Percentiles rank a stretch among this genome's conserved stretches.
phyloP scores from a whole-genome alignment of 305 asterid genomes.

The Ruellia speciosa region DNA sequence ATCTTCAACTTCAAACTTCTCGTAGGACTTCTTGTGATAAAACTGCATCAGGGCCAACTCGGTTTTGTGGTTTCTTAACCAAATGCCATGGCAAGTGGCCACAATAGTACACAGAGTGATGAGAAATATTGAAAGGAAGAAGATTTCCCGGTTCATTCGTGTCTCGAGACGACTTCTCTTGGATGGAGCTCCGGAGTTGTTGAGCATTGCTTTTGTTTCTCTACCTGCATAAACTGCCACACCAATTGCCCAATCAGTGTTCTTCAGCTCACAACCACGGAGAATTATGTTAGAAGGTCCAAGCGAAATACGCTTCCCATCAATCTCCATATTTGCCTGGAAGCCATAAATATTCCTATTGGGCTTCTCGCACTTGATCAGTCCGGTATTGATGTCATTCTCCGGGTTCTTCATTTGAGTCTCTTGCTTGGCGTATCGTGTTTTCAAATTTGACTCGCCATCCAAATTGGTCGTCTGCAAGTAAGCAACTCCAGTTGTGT shows the following conservation, averaged over 20 bases:
- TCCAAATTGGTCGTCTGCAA: slow-evolving; percentile 70
- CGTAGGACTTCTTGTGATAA: slow-evolving; percentile 47
- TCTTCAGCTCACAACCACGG: slow-evolving; percentile 75
- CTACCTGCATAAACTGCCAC: slow-evolving; percentile 62
- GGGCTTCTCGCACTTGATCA: slow-evolving; percentile 70
- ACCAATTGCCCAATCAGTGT: slow-evolving; percentile 64
- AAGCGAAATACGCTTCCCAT: slow-evolving; percentile 60
- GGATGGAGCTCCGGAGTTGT: slow-evolving; percentile 78
- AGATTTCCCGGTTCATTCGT: slow-evolving; percentile 60
- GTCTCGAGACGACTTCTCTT: slow-evolving; percentile 69
- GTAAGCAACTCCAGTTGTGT: slow-evolving; percentile 66
- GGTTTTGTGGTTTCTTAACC: slow-evolving; percentile 53
- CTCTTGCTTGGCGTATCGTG: slow-evolving; percentile 77
- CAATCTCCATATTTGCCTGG: slow-evolving; percentile 62
- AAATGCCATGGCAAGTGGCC: slow-evolving; percentile 50
- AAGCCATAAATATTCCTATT: slow-evolving; percentile 71
- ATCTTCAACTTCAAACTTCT: slow-evolving; percentile 27
- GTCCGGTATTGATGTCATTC: slow-evolving; percentile 33
- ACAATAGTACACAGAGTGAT: slow-evolving; percentile 45
- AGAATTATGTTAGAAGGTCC: slow-evolving; percentile 70
- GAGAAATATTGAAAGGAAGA: slow-evolving; percentile 53
- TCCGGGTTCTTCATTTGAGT: slow-evolving; percentile 44
- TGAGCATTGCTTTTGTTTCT: slow-evolving; percentile 83
- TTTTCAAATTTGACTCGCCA: slow-evolving; percentile 72
- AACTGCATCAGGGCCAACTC: slow-evolving; percentile 52